Evolutionary conservation across 2,329 filamentous ascomycete species (phyloP).

Genomic region (Cercospora beticola): DNA sequence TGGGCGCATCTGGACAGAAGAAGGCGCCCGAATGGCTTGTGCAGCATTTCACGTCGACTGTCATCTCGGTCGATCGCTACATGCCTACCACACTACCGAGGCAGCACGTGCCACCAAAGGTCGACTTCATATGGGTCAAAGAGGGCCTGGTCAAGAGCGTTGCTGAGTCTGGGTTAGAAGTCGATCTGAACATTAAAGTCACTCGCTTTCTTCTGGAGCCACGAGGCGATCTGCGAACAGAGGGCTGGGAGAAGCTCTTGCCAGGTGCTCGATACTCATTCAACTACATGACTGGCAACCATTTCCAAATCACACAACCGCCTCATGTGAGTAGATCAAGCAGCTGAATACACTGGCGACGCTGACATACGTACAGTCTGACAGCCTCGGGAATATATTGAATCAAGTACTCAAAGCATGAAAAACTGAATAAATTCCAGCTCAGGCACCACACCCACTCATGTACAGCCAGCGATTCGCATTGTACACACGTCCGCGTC

Average conservation of each 20-base stretch:
- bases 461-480: neutral
- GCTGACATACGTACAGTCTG: slow-evolving; percentile 14
- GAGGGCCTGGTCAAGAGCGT: slow-evolving; percentile 35
- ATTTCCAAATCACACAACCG: slow-evolving; percentile 36
- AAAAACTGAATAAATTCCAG: neutral
- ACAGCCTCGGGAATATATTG: slow-evolving; percentile 22
- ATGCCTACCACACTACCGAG: slow-evolving; percentile 28
- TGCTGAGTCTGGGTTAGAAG: slow-evolving; percentile 31
- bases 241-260: slow-evolving; percentile 34
- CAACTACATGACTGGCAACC: slow-evolving; percentile 37
- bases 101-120: slow-evolving; percentile 28
- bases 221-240: slow-evolving; percentile 30
- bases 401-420: slow-evolving; percentile 6
- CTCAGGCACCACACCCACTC: neutral
- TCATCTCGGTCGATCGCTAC: slow-evolving; percentile 33
- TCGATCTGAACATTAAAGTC: slow-evolving; percentile 35
- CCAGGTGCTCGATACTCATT: slow-evolving; percentile 32
- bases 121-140: slow-evolving; percentile 36
- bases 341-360: neutral
- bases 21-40: slow-evolving; percentile 36
- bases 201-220: slow-evolving; percentile 37
- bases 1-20: slow-evolving; percentile 31
- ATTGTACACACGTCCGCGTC: neutral
- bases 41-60: slow-evolving; percentile 34
- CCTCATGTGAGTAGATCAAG: slow-evolving; percentile 30